Base-by-base conservation (phyloP, 2,329 filamentous ascomycete species). In the Simplicillium sp. region DNA sequence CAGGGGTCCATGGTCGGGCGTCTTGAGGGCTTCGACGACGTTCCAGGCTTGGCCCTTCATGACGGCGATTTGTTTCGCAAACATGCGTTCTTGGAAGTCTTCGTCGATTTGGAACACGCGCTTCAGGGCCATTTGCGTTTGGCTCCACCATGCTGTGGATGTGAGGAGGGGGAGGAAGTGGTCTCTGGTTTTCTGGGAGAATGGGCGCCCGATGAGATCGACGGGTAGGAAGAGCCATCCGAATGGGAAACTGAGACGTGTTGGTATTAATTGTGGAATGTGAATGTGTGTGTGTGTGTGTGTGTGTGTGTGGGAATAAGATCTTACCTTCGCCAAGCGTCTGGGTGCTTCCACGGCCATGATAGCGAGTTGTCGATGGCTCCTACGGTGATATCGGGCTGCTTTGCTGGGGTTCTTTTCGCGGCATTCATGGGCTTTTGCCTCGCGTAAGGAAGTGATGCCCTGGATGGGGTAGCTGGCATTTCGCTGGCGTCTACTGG, bases 1-100 rank as follows among this genome's bases (percentile, higher is more conserved):
- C 14, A 98, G 69, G 0, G 92, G 92, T 0, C 92, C 92, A 56
- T 97, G 90, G 55, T 97, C 92, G 1, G 79, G 71, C 14, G 85
- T 85, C 60, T 98, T 98, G 46, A 98, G 73, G 1, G 92, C 96
- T 66, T 98, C 92, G 4, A 98, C 92, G 0, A 98, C 92, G 57
- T 98, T 98, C 88, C 92, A 98, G 1, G 92, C 92, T 58, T 98
- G 92, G 11, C 92, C 92, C 64, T 98, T 98, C 87, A 98, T 95
- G 44, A 98, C 92, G 1, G 92, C 90, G 46, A 98, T 94, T 57
- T 98, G 92, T 50, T 87, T 81, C n/a, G 87, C 87, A 64, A 95
- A 98, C 92, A 98, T 98, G 62, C 87, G 84, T 65, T 98, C 92
- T 59, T 97, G 87, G 61, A 98, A 98, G 62, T 98, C 92, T 3